These are phyloP conservation scores for Cyclotella cryptica DNA, from an alignment of 108 stramenopile species.

Conservation along the genomic window DNA sequence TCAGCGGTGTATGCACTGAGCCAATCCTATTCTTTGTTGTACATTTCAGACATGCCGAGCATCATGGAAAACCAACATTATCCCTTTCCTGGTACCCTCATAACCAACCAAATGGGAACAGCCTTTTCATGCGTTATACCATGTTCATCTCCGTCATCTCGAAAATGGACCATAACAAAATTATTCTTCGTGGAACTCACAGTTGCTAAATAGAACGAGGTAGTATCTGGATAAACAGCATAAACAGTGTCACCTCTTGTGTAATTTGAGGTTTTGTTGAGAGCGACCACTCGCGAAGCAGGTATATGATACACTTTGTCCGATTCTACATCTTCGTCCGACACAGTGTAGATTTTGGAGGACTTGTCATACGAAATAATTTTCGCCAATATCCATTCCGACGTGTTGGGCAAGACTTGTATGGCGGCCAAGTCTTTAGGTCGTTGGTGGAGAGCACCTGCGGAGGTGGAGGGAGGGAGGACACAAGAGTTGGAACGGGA, in stretches of 20 bases:
- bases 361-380: constrained; percentile 71
- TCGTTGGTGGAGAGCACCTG: constrained; percentile 34
- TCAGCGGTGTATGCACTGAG: too few relatives aligned
- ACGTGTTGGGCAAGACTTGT: constrained; percentile 60
- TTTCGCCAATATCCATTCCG: constrained; percentile 91
- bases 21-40: too few relatives aligned
- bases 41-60: too few relatives aligned
- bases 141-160: constrained; percentile 81
- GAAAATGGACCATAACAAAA: constrained; percentile 83
- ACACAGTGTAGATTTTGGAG: constrained; percentile 71
- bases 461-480: constrained; percentile 13
- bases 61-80: neutral
- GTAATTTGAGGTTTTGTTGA: constrained; percentile 45
- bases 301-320: constrained; percentile 82
- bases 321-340: constrained; percentile 84
- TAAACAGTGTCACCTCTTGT: constrained; percentile 66
- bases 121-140: constrained; percentile 86
- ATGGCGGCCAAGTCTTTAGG: constrained; percentile 83
- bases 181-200: constrained; percentile 46
- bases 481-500: constrained; percentile 9
- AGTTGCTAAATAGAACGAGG: constrained; percentile 84
- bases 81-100: constrained; percentile 60
- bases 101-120: constrained; percentile 73
- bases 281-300: constrained; percentile 66
- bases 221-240: constrained; percentile 91